These are phyloP conservation scores for Besnoitia besnoiti DNA, from an alignment of 169 alveolate genomes.

Conservation along the genomic window DNA sequence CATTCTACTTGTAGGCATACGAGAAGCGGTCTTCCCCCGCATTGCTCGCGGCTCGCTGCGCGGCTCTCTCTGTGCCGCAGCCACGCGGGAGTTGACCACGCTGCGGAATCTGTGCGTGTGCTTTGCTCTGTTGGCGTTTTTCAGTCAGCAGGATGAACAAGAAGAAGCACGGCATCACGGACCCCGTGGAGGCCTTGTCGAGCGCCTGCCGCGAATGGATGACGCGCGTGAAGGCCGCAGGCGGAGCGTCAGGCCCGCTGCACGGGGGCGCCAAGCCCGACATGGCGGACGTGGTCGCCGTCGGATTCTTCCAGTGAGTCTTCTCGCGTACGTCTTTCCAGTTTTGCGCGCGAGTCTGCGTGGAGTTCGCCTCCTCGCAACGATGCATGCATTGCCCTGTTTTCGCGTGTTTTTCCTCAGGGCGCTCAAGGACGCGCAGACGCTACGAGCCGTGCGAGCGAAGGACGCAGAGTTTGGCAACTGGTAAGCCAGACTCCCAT, in stretches of 20 bases:
- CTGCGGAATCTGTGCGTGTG: too few species aligned
- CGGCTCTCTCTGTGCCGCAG: too few species aligned
- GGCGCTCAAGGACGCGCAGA: neutral
- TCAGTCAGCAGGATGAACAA: neutral
- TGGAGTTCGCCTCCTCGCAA: too few species aligned
- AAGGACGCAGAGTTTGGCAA: neutral
- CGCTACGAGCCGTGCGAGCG: neutral
- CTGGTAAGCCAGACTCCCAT: neutral
- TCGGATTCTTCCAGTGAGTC: neutral
- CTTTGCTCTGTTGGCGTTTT: too few species aligned
- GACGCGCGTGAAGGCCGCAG: neutral
- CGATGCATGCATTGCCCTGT: neutral
- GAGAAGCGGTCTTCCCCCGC: too few species aligned
- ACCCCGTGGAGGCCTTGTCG: neutral
- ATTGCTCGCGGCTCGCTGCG: too few species aligned
- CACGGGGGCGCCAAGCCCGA: neutral
- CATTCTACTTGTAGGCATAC: too few species aligned
- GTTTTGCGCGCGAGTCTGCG: too few species aligned
- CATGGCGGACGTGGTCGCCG: neutral
- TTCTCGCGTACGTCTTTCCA: neutral
- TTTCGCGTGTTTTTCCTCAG: neutral
- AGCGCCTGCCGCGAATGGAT: neutral
- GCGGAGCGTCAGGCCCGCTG: neutral
- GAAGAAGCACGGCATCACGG: slow-evolving; percentile 13
- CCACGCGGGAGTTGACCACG: too few species aligned